A percentile compares a stretch with the other conserved stretches of the same genome.
Conservation (phyloP, 225 moss, liverwort and hornwort genomes). For the Physcomitrium patens region DNA sequence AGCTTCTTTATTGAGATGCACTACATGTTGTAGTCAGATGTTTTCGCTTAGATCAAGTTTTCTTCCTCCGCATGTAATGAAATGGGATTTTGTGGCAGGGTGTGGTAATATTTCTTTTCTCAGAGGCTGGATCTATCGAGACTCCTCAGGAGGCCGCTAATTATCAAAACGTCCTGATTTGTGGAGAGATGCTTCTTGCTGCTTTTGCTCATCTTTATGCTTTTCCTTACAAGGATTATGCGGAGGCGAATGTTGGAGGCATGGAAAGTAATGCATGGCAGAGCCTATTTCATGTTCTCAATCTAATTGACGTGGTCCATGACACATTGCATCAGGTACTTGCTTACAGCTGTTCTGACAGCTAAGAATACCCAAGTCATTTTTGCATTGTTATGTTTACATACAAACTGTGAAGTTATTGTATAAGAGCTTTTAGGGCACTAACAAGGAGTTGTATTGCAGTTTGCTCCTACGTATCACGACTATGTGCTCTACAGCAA, state of each 20-base stretch:
- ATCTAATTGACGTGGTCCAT: conserved; percentile 92
- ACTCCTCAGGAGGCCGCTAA: conserved; percentile 79
- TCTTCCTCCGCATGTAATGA: conserved; percentile 19
- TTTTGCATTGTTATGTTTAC: too few species aligned
- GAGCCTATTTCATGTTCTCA: conserved; percentile 88
- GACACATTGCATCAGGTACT: conserved; percentile 99
- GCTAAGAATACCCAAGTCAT: neutral
- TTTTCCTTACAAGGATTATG: conserved; percentile 95
- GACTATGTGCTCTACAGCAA: conserved; percentile 99
- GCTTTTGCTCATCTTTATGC: conserved; percentile 89
- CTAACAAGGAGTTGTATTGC: conserved; percentile 30
- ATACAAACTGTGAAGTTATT: neutral
- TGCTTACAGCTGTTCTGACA: neutral
- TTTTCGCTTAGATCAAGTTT: conserved; percentile 23
- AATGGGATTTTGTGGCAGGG: conserved; percentile 60
- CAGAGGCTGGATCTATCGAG: conserved; percentile 70
- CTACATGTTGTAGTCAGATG: conserved; percentile 15
- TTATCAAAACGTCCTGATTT: conserved; percentile 88
- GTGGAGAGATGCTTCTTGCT: conserved; percentile 91
- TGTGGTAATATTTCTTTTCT: conserved; percentile 80
- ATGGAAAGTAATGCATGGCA: conserved; percentile 66
- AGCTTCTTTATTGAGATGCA: conserved; percentile 1
- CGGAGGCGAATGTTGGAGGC: conserved; percentile 88
- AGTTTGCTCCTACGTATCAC: conserved; percentile 99
- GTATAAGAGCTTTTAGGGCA: neutral